Base-by-base conservation (phyloP, 345 rosid genomes). In the Eucalyptus polybractea region DNA sequence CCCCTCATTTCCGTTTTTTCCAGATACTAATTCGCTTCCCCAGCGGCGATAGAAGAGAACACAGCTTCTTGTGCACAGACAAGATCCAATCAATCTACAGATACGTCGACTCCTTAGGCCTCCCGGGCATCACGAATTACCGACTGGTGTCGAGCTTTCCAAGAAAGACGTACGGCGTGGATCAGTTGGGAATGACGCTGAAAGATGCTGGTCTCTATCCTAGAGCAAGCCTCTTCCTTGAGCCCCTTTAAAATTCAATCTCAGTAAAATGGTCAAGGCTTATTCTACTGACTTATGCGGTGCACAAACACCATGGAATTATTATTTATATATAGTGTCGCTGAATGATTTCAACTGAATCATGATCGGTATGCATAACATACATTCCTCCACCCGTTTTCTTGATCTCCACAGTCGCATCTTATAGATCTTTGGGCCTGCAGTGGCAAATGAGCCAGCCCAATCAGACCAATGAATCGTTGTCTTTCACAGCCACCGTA, bases 21-120 rank as follows among this genome's bases (percentile, higher is more conserved):
- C 95, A 95, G 97, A 91, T 95, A 89, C 21, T 94, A 91, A 91
- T 95, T 44, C 91, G 95, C 88, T 95, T 95, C 90, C 97, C 95
- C 11, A 92, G 88, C 50, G 97, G 96, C 6, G 95, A 93, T 89
- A 94, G 93, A 91, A 93, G 94, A 88, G 96, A 94, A 87, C 93
- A 93, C 56, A 95, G 94, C 80, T 94, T 94, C 86, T 90, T 76
- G 47, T 80, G 91, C 88, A 60, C 93, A 49, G 95, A 94, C 22
- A 93, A 93, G 91, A 89, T 95, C 67, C 92, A 88, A 13, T 87
- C 95, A 87, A 58, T 94, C 65, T 94, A 91, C 90, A 88, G 88
- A 31, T 94, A 92, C 88, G 83, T 95, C 8, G 95, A 95, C 91
- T 93, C 95, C n/a, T 88, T 95, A 81, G 92, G 94, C 58, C 85